Evolutionary conservation across 108 stramenopile genomes (phyloP).

Genomic region (Cyclotella kingstonii): DNA sequence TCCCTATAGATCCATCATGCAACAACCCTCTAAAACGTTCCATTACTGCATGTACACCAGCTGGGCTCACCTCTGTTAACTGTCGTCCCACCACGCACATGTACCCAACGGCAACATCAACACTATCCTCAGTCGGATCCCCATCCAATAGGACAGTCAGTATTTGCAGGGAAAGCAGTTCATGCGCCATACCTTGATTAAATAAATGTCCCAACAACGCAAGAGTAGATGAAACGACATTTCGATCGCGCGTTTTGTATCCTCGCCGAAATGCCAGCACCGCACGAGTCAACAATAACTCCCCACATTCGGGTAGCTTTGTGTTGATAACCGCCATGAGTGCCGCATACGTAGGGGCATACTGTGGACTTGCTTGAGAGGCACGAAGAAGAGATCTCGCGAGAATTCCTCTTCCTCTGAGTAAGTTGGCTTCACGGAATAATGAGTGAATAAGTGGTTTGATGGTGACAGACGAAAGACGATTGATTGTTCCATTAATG

Average conservation of each 20-base stretch:
- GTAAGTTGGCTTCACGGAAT: slow-evolving; percentile 87
- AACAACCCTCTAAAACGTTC: slow-evolving; percentile 94
- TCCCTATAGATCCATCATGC: slow-evolving; percentile 85
- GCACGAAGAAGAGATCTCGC: slow-evolving; percentile 85
- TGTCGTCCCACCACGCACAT: slow-evolving; percentile 85
- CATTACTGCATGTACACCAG: slow-evolving; percentile 94
- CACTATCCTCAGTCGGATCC: slow-evolving; percentile 94
- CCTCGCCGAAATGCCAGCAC: slow-evolving; percentile 87
- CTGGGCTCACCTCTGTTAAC: slow-evolving; percentile 82
- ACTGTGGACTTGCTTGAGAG: slow-evolving; percentile 83
- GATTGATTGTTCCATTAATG: slow-evolving; percentile 98
- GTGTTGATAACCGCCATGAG: slow-evolving; percentile 94
- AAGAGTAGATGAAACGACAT: slow-evolving; percentile 78
- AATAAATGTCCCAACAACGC: slow-evolving; percentile 95
- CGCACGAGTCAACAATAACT: slow-evolving; percentile 84
- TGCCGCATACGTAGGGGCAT: slow-evolving; percentile 86
- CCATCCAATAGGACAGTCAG: slow-evolving; percentile 92
- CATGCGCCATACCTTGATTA: slow-evolving; percentile 96
- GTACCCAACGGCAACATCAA: slow-evolving; percentile 95
- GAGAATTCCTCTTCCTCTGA: slow-evolving; percentile 92
- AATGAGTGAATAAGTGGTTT: slow-evolving; percentile 90
- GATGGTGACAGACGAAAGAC: slow-evolving; percentile 88
- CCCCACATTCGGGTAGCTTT: slow-evolving; percentile 96
- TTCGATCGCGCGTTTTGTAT: slow-evolving; percentile 89
- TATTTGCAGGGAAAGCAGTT: slow-evolving; percentile 94